Percentiles rank a stretch among this genome's conserved stretches.
These are phyloP conservation scores for Saccharum officinarum DNA, from an alignment of 176 grass and related monocot species.

Conservation along the genomic window DNA sequence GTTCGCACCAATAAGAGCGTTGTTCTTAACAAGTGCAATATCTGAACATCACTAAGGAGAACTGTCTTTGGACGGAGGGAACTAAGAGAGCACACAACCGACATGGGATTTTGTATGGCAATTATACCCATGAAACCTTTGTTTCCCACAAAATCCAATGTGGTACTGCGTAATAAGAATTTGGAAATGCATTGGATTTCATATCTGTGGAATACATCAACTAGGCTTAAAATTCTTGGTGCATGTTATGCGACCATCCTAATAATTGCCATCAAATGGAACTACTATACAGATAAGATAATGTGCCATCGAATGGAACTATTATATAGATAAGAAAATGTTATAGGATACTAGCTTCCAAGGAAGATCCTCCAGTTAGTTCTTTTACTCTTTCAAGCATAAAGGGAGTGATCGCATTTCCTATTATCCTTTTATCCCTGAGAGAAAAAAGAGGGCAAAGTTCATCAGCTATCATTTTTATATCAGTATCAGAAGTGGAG, in stretches of 20 bases:
- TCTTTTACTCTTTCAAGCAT: too few relatives aligned
- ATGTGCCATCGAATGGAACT: neutral
- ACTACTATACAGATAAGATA: too few relatives aligned
- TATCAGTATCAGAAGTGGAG: too few relatives aligned
- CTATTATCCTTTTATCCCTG: conserved; percentile 1
- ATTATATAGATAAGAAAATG: too few relatives aligned
- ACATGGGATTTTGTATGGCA: neutral
- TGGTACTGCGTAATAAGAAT: neutral
- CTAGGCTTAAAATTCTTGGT: neutral
- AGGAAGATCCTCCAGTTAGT: too few relatives aligned
- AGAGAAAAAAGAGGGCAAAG: too few relatives aligned
- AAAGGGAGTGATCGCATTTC: conserved; percentile 56
- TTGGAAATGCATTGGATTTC: too few relatives aligned
- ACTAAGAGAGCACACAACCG: neutral
- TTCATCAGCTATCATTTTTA: too few relatives aligned
- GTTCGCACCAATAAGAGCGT: conserved; percentile 74
- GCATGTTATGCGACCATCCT: neutral
- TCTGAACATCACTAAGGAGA: conserved; percentile 64
- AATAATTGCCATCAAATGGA: neutral
- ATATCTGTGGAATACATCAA: too few relatives aligned
- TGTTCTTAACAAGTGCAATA: conserved; percentile 96
- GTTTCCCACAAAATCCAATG: neutral
- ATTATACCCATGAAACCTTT: neutral
- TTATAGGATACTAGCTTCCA: too few relatives aligned
- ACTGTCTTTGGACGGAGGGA: neutral